Conservation (phyloP, 1,284 basidiomycete species). For the Tilletia caries region DNA sequence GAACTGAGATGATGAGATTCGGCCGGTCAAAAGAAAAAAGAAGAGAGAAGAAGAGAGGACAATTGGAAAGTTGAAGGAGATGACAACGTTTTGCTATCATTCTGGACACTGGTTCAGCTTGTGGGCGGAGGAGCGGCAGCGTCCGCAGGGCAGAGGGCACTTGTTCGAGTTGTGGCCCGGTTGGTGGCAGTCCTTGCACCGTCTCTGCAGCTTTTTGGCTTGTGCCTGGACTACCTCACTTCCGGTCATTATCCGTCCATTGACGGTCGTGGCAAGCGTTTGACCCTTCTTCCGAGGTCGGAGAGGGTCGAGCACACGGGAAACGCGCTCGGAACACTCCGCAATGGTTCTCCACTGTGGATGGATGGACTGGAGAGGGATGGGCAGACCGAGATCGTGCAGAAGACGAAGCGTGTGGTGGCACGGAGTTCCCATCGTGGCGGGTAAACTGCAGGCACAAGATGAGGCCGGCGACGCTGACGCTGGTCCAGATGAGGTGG, state of each 20-base stretch:
- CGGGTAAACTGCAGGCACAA: background rate
- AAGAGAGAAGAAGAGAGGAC: too few relatives aligned
- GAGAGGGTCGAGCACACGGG: slow-evolving; percentile 2
- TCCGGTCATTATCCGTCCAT: slow-evolving; percentile 3
- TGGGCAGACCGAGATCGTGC: background rate
- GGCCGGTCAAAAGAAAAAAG: too few relatives aligned
- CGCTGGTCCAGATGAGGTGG: too few relatives aligned
- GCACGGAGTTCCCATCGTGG: slow-evolving; percentile 3
- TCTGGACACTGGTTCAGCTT: background rate
- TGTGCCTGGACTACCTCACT: background rate
- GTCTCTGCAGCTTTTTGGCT: background rate
- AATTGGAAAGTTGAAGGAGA: too few relatives aligned
- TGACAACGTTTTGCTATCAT: too few relatives aligned
- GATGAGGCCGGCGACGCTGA: background rate
- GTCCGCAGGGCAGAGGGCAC: background rate
- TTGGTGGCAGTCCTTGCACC: background rate
- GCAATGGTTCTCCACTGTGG: background rate
- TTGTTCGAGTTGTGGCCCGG: background rate
- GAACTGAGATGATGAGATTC: too few relatives aligned
- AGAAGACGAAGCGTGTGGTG: background rate
- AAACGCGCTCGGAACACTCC: background rate
- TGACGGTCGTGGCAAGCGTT: background rate
- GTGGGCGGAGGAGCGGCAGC: background rate
- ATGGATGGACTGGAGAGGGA: background rate
- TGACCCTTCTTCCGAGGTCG: background rate